Evolutionary conservation across 176 grass and related monocot genomes (phyloP).

Genomic region (Carex pumila): DNA sequence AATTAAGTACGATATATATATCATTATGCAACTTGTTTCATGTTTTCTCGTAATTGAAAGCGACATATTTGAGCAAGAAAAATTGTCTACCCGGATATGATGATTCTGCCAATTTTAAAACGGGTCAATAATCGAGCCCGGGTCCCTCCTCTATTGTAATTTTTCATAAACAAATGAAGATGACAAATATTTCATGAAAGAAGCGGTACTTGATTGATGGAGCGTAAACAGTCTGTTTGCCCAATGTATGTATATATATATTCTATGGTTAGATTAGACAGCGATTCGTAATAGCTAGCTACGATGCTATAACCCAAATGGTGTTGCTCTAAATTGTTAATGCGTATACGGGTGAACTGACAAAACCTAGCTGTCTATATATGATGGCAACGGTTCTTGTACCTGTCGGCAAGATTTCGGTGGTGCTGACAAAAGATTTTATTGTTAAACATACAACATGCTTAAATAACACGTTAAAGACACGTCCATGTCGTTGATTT

Average conservation of each 20-base stretch:
- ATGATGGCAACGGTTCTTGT: not conserved
- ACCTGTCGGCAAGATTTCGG: not conserved
- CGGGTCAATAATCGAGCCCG: not conserved
- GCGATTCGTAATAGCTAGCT: not conserved
- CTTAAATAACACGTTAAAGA: too few species aligned
- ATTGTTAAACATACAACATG: too few species aligned
- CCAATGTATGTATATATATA: not conserved
- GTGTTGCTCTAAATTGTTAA: not conserved
- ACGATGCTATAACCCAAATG: not conserved
- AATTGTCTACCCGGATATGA: not conserved
- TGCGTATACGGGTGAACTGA: not conserved
- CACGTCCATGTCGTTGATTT: too few species aligned
- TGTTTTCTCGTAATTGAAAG: constrained; percentile 6
- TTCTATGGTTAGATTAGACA: not conserved
- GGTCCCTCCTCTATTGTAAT: not conserved
- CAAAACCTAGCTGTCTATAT: not conserved
- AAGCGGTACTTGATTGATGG: not conserved
- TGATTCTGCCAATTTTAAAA: not conserved
- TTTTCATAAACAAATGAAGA: not conserved
- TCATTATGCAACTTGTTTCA: constrained; percentile 22
- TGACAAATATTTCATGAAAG: constrained; percentile 9
- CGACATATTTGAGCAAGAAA: not conserved
- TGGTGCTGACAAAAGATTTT: not conserved
- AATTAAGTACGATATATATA: not conserved
- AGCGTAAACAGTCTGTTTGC: not conserved